These are phyloP conservation scores for Tarenaya hassleriana DNA, from an alignment of 345 rosid genomes.

Conservation along the genomic window DNA sequence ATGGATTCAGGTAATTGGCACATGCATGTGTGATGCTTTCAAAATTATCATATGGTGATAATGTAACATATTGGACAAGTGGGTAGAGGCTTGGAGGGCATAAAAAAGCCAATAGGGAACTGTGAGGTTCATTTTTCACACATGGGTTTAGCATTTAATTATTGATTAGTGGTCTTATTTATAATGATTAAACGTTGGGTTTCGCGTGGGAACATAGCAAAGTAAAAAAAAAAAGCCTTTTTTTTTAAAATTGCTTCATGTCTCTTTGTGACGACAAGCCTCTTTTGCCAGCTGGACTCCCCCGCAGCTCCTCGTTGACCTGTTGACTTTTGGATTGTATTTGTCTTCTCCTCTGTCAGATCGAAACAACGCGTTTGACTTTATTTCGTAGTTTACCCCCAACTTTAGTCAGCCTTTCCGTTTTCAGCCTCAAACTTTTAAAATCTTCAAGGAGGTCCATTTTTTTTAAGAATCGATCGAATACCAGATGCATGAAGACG, in stretches of 20 bases:
- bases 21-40: too few relatives aligned
- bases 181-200: neutral
- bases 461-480: too few relatives aligned
- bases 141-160: neutral
- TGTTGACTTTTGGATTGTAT: constrained; percentile 8
- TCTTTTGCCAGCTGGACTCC: constrained; percentile 24
- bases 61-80: neutral
- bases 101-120: neutral
- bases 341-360: neutral
- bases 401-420: neutral
- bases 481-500: too few relatives aligned
- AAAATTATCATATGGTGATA: too few relatives aligned
- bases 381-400: neutral
- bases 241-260: neutral
- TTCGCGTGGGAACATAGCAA: constrained; percentile 8
- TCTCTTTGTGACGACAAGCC: constrained; percentile 24
- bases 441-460: too few relatives aligned
- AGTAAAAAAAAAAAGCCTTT: constrained; percentile 2
- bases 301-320: constrained; percentile 20
- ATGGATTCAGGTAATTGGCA: too few relatives aligned
- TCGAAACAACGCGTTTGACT: constrained; percentile 21
- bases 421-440: neutral
- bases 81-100: too few relatives aligned
- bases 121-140: neutral
- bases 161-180: neutral